Conservation (phyloP, 2,329 filamentous ascomycete species). For the Metarhizium robertsii region DNA sequence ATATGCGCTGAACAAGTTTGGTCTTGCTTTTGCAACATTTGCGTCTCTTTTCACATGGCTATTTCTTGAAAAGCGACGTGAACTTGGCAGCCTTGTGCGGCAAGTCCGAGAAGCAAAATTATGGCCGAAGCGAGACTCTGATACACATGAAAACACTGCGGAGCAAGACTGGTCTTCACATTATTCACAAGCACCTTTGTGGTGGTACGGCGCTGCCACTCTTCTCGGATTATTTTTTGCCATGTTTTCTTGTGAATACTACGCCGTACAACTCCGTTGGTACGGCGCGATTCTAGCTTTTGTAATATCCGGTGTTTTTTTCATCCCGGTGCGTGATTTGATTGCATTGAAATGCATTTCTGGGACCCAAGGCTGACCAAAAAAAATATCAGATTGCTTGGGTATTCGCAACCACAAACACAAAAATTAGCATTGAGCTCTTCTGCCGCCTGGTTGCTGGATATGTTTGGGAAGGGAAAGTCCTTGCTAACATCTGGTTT, state of each 20-base stretch:
- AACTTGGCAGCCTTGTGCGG: constrained; percentile 6
- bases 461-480: constrained; percentile 34
- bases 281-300: constrained; percentile 21
- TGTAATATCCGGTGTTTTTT: constrained; percentile 18
- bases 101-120: not conserved
- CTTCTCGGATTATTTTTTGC: constrained; percentile 15
- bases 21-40: constrained; percentile 42
- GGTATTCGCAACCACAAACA: constrained; percentile 31
- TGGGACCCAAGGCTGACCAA: not conserved
- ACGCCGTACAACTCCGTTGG: constrained; percentile 21
- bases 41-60: constrained; percentile 25
- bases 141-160: not conserved
- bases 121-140: not conserved
- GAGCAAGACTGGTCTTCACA: not conserved
- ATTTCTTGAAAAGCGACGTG: constrained; percentile 19
- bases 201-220: constrained; percentile 16
- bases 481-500: constrained; percentile 29
- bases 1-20: constrained; percentile 38
- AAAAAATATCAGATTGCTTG: constrained; percentile 15
- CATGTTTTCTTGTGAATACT: constrained; percentile 21
- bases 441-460: constrained; percentile 31
- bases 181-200: constrained; percentile 13
- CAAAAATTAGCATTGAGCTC: constrained; percentile 34
- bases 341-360: not conserved
- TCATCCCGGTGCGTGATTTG: constrained; percentile 15